Evolutionary conservation across 2,329 filamentous ascomycete genomes (phyloP).

Genomic region (Cladophialophora yegresii): DNA sequence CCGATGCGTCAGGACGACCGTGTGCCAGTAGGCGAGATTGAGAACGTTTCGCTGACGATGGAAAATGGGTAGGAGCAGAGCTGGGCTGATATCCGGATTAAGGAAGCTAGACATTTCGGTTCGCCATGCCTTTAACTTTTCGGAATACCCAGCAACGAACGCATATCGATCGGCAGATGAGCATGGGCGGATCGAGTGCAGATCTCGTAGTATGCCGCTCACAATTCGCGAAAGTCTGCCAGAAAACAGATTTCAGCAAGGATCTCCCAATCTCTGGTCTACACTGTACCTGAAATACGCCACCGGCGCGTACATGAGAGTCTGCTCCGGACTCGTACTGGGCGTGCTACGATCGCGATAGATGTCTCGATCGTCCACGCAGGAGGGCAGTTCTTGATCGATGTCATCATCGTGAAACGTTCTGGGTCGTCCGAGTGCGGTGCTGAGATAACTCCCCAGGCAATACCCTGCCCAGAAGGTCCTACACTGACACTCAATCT

Average conservation of each 20-base stretch:
- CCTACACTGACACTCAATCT: conserved; percentile 25
- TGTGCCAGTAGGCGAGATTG: conserved; percentile 50
- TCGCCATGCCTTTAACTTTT: conserved; percentile 44
- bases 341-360: conserved; percentile 20
- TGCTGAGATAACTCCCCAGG: conserved; percentile 35
- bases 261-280: not conserved
- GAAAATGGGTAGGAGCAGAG: conserved; percentile 45
- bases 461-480: conserved; percentile 37
- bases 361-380: conserved; percentile 36
- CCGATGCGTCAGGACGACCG: conserved; percentile 46
- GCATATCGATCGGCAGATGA: conserved; percentile 21
- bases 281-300: not conserved
- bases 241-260: not conserved
- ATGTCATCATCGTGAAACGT: conserved; percentile 37
- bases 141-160: conserved; percentile 16
- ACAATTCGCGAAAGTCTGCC: conserved; percentile 47
- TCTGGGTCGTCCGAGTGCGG: conserved; percentile 32
- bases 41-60: conserved; percentile 49
- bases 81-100: conserved; percentile 41
- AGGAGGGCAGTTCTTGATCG: conserved; percentile 32
- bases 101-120: conserved; percentile 44
- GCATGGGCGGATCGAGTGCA: conserved; percentile 41
- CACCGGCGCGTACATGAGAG: not conserved
- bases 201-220: conserved; percentile 48
- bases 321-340: not conserved